Evolutionary conservation across 23 red algal genomes (phyloP).

Genomic region (Gracilaria vermiculophylla): DNA sequence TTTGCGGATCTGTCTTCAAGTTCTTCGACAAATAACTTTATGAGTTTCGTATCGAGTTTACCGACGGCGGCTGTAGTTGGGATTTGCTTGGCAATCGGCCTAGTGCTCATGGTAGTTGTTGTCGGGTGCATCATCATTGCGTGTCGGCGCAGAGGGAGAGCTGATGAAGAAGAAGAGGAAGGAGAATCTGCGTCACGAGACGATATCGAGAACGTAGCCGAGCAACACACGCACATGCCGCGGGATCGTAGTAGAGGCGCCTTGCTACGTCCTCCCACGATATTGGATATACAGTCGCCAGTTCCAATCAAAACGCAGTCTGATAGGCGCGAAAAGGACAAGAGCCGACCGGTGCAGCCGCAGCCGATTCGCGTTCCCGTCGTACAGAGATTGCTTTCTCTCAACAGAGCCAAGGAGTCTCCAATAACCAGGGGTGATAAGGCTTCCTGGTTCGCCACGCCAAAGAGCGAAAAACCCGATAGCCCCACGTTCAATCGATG

Average conservation of each 20-base stretch:
- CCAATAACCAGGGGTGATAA: constrained; percentile 8
- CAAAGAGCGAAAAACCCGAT: not conserved
- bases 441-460: constrained; percentile 14
- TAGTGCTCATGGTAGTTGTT: not conserved
- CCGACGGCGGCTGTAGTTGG: not conserved
- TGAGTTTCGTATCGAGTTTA: not conserved
- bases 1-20: not conserved
- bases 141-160: not conserved
- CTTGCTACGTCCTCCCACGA: not conserved
- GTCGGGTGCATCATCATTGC: not conserved
- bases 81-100: not conserved
- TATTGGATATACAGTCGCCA: not conserved
- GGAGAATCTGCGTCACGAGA: not conserved
- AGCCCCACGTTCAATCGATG: not conserved
- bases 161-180: not conserved
- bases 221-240: not conserved
- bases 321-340: not conserved
- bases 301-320: not conserved
- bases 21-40: not conserved
- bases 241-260: not conserved
- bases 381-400: constrained; percentile 6
- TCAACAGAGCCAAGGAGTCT: constrained; percentile 6
- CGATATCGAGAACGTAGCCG: not conserved
- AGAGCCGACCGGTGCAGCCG: not conserved
- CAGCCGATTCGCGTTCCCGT: constrained; percentile 6